Evolutionary conservation across 345 rosid species (phyloP), one percentile per base, ranked within the genome.

Genomic region (Pugionium cornutum): DNA sequence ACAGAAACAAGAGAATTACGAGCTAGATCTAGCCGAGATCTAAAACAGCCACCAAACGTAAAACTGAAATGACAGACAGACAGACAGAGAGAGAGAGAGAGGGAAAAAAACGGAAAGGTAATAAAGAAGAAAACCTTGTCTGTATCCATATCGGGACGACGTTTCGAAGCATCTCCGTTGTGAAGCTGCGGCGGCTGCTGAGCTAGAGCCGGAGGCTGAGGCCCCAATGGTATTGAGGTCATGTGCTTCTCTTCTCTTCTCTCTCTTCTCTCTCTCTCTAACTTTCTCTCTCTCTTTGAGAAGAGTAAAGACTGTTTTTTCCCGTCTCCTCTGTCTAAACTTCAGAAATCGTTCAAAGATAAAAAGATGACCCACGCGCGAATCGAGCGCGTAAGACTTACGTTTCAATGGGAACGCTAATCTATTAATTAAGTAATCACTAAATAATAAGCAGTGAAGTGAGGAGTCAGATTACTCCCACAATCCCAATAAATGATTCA

Each of bases 151-250:
- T 79, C 73, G 9, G 74, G 26, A 50, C 81, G 80, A 68, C 78
- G 76, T 74, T 74, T 80, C 47, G 55, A 45, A 28, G 76, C 68
- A 66, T 79, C 82, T 58, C 67, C 79, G 68, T 64, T 69, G 37
- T 64, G 66, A 67, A 47, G 61, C 7, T 75, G 79, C 33, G 67
- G 68, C 26, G 69, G 77, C 36, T 57, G 66, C 3, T 10, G 76
- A 50, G 69, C 75, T 49, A 48, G 60, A 67, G 66, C 55, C 55
- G 76, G 83, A 37, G 72, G 80, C 53, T 74, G 75, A 76, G 76
- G 75, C 75, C 81, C 78, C 78, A 57, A 60, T 58, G 80, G 80
- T 60, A 76, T 59, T 1, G 86, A 75, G 56, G 89, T 77, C 89
- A 84, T 82, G 82, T 78, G 86, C 76, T 75, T 76, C 84, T 77